Evolutionary conservation across 140 eudicot genomes (phyloP).

Genomic region (Senecio squalidus): DNA sequence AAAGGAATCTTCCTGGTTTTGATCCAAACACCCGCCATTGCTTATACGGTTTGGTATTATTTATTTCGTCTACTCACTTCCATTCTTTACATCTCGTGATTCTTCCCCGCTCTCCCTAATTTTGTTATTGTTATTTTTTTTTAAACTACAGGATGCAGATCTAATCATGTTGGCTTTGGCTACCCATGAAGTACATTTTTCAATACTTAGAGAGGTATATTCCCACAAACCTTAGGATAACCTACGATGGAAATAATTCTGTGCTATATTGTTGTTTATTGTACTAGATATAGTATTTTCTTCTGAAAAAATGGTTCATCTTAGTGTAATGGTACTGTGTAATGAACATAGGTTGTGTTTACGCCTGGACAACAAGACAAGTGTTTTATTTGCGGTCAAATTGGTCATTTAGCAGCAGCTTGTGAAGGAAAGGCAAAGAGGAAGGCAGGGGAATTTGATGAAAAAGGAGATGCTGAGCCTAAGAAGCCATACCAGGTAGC

Average conservation of each 20-base stretch:
- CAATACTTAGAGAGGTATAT: conserved; percentile 93
- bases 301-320: neutral
- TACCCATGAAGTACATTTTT: conserved; percentile 97
- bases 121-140: conserved; percentile 9
- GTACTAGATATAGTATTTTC: too few relatives aligned
- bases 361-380: conserved; percentile 92
- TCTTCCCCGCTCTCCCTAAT: neutral
- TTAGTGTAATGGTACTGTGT: neutral
- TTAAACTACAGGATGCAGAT: conserved; percentile 82
- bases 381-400: conserved; percentile 86
- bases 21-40: conserved; percentile 97
- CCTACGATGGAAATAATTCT: neutral
- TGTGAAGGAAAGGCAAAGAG: conserved; percentile 96
- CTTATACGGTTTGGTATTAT: conserved; percentile 89
- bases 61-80: neutral
- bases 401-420: conserved; percentile 88
- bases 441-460: conserved; percentile 94
- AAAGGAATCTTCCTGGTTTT: conserved; percentile 93
- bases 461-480: conserved; percentile 78
- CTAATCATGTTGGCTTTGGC: conserved; percentile 96
- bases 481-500: conserved; percentile 94
- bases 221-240: conserved; percentile 8
- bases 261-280: neutral
- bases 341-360: conserved; percentile 58
- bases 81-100: neutral